Evolutionary conservation across 169 alveolate species (phyloP), one percentile per base, ranked within the genome.

Genomic region (Plasmodium gonderi): DNA sequence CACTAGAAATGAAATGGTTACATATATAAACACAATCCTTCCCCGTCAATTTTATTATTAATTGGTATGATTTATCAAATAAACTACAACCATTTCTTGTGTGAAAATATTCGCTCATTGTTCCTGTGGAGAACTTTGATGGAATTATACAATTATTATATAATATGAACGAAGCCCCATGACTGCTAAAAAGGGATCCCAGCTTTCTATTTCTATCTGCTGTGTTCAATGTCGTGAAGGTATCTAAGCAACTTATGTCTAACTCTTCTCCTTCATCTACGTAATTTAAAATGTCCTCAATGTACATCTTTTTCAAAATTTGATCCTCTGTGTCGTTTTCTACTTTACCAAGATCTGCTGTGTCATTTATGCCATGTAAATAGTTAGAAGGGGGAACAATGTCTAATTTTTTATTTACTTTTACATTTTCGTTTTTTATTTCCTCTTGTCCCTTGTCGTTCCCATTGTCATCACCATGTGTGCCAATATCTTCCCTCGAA

Each of bases 1-100:
- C 87, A 51, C 82, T 45, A 23, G 97, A 81, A 14, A 93, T 80
- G 49, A 95, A 87, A 42, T 95, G 97, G 38, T 94, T 94, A 49
- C 95, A 54, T 69, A 95, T 76, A 64, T 91, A 87, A 17, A 78
- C 31, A 9, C 95, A 93, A 76, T 94, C 91, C 12, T 44, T 65
- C 6, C 97, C 97, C 2, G 17, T 31, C 8, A 95, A 92, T 45
- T 67, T 75, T n/a, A 95, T 44, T 38, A 92, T 85, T 64, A 83
- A 72, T 23, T 91, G 82, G 69, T 91, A 91, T 7, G 95, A 80
- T 36, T 93, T 95, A 67, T 95, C 94, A 65, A 95, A 82, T 44
- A 95, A 51, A 9, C 78, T 81, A n/a, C 95, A 80, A 14, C 64
- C 76, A 44, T 91, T 85, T 80, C 97, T 79, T 51, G 95, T 75